Percentiles rank a stretch among this genome's conserved stretches.
These are phyloP conservation scores for Pyrenophora teres DNA, from an alignment of 2,329 filamentous ascomycete species.

Conservation along the genomic window DNA sequence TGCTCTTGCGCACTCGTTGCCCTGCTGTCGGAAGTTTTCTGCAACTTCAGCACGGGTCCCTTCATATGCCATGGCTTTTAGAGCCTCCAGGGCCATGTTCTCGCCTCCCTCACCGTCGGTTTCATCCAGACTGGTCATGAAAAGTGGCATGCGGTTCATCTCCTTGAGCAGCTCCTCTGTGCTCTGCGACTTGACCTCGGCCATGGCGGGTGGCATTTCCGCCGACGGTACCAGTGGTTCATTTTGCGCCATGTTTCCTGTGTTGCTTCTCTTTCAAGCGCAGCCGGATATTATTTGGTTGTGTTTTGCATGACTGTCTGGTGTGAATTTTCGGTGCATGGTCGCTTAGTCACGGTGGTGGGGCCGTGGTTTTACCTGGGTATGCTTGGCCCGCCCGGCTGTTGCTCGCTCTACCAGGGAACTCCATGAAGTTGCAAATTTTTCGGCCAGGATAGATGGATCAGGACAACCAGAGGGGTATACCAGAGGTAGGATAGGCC, in stretches of 20 bases:
- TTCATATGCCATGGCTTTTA: constrained; percentile 90
- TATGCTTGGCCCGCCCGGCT: constrained; percentile 1
- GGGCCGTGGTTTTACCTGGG: constrained; percentile 9
- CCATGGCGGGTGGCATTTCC: constrained; percentile 63
- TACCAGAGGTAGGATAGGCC: neutral
- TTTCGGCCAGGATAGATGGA: constrained; percentile 7
- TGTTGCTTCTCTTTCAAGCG: neutral
- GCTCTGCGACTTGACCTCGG: constrained; percentile 60
- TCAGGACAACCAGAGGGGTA: constrained; percentile 12
- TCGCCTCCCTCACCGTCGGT: constrained; percentile 67
- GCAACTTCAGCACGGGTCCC: constrained; percentile 84
- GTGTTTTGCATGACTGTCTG: constrained; percentile 4
- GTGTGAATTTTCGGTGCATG: constrained; percentile 23
- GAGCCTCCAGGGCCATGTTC: constrained; percentile 81
- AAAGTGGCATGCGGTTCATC: constrained; percentile 77
- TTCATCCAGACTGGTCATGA: constrained; percentile 88
- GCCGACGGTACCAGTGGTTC: constrained; percentile 41
- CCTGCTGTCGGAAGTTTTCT: constrained; percentile 83
- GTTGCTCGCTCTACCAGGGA: neutral
- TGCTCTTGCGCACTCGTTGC: constrained; percentile 82
- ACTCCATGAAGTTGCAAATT: neutral
- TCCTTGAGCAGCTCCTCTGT: constrained; percentile 66
- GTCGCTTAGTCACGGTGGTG: constrained; percentile 30
- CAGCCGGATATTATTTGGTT: neutral
- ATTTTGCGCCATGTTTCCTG: constrained; percentile 26